phyloP scores from a whole-genome alignment of 345 rosid species.

The Gossypium stocksii region DNA sequence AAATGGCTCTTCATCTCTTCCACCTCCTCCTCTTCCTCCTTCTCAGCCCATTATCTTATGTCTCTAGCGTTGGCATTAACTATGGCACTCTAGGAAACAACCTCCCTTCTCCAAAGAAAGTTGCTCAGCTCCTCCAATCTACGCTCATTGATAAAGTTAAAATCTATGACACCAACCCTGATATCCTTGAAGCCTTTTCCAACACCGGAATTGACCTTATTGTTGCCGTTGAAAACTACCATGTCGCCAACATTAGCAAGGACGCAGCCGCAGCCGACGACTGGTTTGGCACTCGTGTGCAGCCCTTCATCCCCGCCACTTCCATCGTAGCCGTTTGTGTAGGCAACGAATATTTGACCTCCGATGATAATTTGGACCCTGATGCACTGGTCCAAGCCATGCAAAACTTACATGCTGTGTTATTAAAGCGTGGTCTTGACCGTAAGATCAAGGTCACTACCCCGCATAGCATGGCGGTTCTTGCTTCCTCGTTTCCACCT shows the following conservation, averaged over 20 bases:
- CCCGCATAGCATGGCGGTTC: conserved; percentile 61
- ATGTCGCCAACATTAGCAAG: conserved; percentile 42
- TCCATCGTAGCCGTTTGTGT: conserved; percentile 48
- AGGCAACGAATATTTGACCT: conserved; percentile 55
- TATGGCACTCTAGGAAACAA: conserved; percentile 63
- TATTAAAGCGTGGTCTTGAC: conserved; percentile 44
- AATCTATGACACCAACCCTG: conserved; percentile 62
- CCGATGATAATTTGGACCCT: conserved; percentile 39
- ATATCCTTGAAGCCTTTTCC: conserved; percentile 58
- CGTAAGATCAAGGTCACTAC: conserved; percentile 65
- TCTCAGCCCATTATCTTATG: conserved; percentile 1
- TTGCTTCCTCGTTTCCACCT: conserved; percentile 60
- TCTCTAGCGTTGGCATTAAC: conserved; percentile 47
- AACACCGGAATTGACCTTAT: conserved; percentile 62
- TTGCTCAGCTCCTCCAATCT: conserved; percentile 62
- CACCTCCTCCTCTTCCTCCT: conserved; percentile 12
- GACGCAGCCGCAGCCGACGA: conserved; percentile 41
- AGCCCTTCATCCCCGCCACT: conserved; percentile 57
- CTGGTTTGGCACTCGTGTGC: conserved; percentile 48
- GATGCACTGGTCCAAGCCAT: conserved; percentile 44
- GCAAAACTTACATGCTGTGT: conserved; percentile 51
- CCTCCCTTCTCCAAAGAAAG: conserved; percentile 57
- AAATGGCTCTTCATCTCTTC: background rate
- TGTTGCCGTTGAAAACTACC: conserved; percentile 52
- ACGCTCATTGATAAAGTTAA: conserved; percentile 61